phyloP scores from a whole-genome alignment of 192 early-diverging fungal genomes.

The Chytriomyces sp. region DNA sequence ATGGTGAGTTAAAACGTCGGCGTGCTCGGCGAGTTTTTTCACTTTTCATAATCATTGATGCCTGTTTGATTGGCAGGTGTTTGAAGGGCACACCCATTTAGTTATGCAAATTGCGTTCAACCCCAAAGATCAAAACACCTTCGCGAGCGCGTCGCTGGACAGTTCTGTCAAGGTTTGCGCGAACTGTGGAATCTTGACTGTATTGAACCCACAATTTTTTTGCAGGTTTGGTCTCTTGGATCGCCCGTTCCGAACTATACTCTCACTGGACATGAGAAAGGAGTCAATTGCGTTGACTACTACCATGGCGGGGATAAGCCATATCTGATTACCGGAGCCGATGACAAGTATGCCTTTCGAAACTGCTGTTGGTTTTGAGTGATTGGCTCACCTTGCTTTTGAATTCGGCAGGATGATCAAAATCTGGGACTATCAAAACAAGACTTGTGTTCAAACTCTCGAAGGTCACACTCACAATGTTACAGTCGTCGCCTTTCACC shows the following conservation, averaged over 20 bases:
- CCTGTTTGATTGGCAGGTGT: constrained; percentile 58
- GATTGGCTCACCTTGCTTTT: constrained; percentile 12
- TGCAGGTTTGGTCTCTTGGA: constrained; percentile 89
- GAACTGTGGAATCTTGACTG: constrained; percentile 16
- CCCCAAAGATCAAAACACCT: constrained; percentile 99
- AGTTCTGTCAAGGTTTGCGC: constrained; percentile 82
- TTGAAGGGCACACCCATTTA: constrained; percentile 97
- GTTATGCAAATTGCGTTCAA: constrained; percentile 97
- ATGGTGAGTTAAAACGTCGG: constrained; percentile 58
- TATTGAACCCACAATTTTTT: not conserved
- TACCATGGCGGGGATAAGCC: constrained; percentile 98
- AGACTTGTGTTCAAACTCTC: constrained; percentile 97
- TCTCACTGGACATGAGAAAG: constrained; percentile 95
- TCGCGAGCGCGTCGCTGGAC: constrained; percentile 96
- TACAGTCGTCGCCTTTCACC: constrained; percentile 88
- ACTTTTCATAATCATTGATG: not conserved
- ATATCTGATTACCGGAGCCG: constrained; percentile 92
- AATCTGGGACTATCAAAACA: constrained; percentile 99
- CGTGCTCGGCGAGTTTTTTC: not conserved
- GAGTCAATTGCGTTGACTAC: constrained; percentile 98
- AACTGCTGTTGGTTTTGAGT: not conserved
- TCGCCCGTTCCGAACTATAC: constrained; percentile 94
- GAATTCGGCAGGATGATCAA: constrained; percentile 69
- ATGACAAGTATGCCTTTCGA: constrained; percentile 74
- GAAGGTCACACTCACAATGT: constrained; percentile 98